phyloP scores from a whole-genome alignment of 177 flowering plant species.

The Vitis hybrid region DNA sequence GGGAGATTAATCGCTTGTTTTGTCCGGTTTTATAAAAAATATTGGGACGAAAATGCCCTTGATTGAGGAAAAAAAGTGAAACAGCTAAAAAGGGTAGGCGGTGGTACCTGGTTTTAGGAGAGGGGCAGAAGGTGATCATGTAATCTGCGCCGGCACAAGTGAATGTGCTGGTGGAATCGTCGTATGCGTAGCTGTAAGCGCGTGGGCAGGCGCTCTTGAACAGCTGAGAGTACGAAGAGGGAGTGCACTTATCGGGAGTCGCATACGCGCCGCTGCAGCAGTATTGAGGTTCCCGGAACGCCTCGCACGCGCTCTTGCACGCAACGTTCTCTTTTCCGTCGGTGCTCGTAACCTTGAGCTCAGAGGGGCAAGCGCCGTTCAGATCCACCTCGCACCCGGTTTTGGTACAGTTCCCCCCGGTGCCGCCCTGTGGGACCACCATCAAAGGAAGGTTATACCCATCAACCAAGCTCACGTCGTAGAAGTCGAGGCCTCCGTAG shows the following conservation, averaged over 20 bases:
- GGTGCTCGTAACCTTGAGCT: constrained; percentile 36
- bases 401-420: constrained; percentile 39
- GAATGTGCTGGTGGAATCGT: constrained; percentile 60
- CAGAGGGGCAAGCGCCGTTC: constrained; percentile 59
- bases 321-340: constrained; percentile 34
- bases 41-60: constrained; percentile 15
- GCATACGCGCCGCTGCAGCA: constrained; percentile 64
- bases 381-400: constrained; percentile 56
- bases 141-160: constrained; percentile 55
- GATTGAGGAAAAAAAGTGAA: background rate
- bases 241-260: constrained; percentile 50
- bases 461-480: constrained; percentile 55
- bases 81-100: background rate
- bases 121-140: constrained; percentile 61
- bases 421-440: constrained; percentile 54
- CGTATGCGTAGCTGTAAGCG: constrained; percentile 76
- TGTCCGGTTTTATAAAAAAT: background rate
- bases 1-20: background rate
- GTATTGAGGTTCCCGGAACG: constrained; percentile 45
- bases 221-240: constrained; percentile 43
- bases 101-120: constrained; percentile 53
- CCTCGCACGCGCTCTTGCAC: constrained; percentile 75
- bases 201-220: constrained; percentile 62
- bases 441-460: constrained; percentile 50
- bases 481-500: constrained; percentile 38